These are phyloP conservation scores for Thelonectria blattea DNA, from an alignment of 2,329 filamentous ascomycete species.

Conservation along the genomic window DNA sequence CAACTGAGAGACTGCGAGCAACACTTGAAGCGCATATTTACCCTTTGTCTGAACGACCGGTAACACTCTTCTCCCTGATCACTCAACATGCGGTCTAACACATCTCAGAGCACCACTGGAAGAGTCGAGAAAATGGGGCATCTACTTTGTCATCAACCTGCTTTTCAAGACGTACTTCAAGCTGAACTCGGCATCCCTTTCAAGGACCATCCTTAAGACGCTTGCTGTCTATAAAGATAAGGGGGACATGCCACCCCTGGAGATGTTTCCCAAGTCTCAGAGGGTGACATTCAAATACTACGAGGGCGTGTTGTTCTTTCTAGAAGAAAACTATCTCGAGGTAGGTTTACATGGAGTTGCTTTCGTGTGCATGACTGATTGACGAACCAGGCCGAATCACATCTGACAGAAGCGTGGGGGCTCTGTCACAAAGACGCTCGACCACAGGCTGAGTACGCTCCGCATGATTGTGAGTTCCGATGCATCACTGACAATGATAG, in stretches of 20 bases:
- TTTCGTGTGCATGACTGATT: conserved; percentile 10
- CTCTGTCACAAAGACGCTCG: conserved; percentile 75
- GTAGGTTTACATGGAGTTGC: conserved; percentile 47
- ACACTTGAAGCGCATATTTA: conserved; percentile 90
- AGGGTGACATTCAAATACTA: conserved; percentile 97
- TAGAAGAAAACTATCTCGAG: conserved; percentile 90
- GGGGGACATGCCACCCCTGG: conserved; percentile 80
- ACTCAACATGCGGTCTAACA: conserved; percentile 2
- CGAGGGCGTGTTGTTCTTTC: conserved; percentile 87
- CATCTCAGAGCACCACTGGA: conserved; percentile 73
- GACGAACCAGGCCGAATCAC: conserved; percentile 70
- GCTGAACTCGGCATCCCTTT: conserved; percentile 87
- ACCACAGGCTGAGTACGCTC: conserved; percentile 78
- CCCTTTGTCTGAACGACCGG: conserved; percentile 88
- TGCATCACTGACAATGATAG: conserved; percentile 51
- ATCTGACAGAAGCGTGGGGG: conserved; percentile 81
- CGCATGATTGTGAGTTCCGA: neutral
- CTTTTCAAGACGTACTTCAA: conserved; percentile 99
- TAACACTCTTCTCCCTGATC: conserved; percentile 46
- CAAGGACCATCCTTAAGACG: conserved; percentile 86
- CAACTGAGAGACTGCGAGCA: conserved; percentile 90
- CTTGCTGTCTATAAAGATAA: conserved; percentile 73
- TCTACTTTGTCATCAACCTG: conserved; percentile 93
- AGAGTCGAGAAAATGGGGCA: conserved; percentile 96
- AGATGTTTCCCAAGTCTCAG: conserved; percentile 85